Conservation (phyloP, 2,329 filamentous ascomycete species). For the Talaromyces albobiverticillius region DNA sequence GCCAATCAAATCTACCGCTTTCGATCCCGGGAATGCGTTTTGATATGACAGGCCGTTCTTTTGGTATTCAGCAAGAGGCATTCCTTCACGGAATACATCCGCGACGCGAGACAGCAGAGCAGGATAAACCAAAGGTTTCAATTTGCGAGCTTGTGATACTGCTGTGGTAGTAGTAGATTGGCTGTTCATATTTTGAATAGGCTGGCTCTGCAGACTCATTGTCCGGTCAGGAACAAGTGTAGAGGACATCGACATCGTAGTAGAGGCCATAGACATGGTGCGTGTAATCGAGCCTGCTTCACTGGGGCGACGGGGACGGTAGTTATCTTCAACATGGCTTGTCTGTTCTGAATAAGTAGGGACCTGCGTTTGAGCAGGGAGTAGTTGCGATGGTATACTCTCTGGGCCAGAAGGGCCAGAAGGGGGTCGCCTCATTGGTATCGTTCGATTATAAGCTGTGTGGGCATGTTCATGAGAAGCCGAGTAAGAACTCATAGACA, state of each 20-base stretch:
- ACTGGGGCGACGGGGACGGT: conserved; percentile 39
- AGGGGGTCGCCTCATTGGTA: conserved; percentile 70
- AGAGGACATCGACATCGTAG: conserved; percentile 92
- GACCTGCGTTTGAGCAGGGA: conserved; percentile 23
- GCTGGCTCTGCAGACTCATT: conserved; percentile 55
- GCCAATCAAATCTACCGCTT: conserved; percentile 91
- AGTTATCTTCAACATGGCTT: conserved; percentile 50
- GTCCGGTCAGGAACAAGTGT: conserved; percentile 56
- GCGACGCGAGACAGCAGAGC: conserved; percentile 90
- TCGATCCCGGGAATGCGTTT: conserved; percentile 91
- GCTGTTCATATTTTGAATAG: conserved; percentile 50
- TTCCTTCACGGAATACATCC: conserved; percentile 86
- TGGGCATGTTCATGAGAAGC: conserved; percentile 75
- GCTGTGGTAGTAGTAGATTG: conserved; percentile 55
- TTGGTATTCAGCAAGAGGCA: conserved; percentile 79
- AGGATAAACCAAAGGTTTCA: conserved; percentile 86
- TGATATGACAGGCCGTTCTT: conserved; percentile 98
- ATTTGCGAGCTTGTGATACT: conserved; percentile 60
- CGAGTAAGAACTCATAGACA: conserved; percentile 88
- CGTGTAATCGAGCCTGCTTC: conserved; percentile 39
- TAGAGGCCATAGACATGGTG: conserved; percentile 27
- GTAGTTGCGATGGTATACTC: conserved; percentile 14
- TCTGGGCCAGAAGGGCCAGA: conserved; percentile 42
- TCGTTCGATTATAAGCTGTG: conserved; percentile 81
- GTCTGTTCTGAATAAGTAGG: conserved; percentile 37